Evolutionary conservation across 345 rosid species (phyloP).

Genomic region (Eucalyptus sp.): DNA sequence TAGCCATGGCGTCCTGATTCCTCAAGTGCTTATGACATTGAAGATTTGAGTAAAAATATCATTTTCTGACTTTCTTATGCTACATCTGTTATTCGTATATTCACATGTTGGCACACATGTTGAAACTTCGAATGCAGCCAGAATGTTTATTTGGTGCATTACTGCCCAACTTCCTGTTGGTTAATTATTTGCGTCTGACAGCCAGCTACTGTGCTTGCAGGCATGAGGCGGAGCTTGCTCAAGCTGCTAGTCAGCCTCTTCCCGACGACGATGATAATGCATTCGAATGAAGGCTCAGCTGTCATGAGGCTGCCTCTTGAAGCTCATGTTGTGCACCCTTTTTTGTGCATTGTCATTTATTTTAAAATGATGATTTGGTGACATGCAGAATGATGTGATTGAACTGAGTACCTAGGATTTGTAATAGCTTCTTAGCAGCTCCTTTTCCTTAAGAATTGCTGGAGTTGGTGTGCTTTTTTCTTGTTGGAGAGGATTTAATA

Average conservation of each 20-base stretch:
- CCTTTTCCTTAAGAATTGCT: neutral
- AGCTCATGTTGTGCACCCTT: neutral
- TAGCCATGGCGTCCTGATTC: neutral
- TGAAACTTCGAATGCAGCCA: neutral
- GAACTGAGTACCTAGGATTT: neutral
- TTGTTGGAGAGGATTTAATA: neutral
- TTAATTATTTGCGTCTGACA: neutral
- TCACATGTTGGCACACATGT: neutral
- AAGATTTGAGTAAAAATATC: neutral
- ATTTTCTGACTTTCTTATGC: neutral
- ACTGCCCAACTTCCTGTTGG: neutral
- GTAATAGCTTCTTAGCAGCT: neutral
- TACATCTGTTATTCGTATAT: neutral
- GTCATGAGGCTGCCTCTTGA: neutral
- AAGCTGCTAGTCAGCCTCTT: constrained; percentile 73
- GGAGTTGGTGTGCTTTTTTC: neutral
- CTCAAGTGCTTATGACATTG: neutral
- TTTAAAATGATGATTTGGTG: neutral
- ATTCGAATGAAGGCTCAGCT: constrained; percentile 28
- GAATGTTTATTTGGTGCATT: neutral
- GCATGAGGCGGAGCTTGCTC: constrained; percentile 74
- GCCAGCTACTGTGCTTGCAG: constrained; percentile 4
- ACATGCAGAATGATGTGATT: neutral
- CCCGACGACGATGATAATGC: constrained; percentile 73
- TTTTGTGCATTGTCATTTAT: neutral